Percentiles rank a stretch among this genome's conserved stretches.
These are phyloP conservation scores for Lyophyllum shimeji DNA, from an alignment of 768 basidiomycete species.

Conservation along the genomic window DNA sequence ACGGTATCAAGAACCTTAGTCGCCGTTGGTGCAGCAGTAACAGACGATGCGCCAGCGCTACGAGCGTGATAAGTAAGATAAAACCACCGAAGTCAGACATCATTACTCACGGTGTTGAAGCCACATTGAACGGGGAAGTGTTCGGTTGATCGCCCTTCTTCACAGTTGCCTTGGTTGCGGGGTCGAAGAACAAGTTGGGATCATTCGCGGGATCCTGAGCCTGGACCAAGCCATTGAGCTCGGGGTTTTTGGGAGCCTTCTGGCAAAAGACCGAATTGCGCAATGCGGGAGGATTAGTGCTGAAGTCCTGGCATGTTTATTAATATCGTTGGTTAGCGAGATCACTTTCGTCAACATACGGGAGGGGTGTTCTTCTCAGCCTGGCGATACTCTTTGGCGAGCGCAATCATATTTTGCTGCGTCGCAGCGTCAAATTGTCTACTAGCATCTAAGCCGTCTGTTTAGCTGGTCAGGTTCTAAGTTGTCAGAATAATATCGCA, in stretches of 20 bases:
- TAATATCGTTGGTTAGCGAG: not conserved
- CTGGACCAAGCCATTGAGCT: constrained; percentile 50
- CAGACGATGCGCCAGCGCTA: not conserved
- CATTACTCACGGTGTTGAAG: constrained; percentile 18
- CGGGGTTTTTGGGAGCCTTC: constrained; percentile 47
- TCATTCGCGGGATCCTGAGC: constrained; percentile 54
- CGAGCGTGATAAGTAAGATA: not conserved
- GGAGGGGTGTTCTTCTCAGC: constrained; percentile 62
- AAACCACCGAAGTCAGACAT: not conserved
- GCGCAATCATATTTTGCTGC: constrained; percentile 48
- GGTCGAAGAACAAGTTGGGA: constrained; percentile 52
- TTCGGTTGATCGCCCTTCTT: constrained; percentile 46
- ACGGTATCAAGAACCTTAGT: constrained; percentile 13
- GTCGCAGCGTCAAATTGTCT: constrained; percentile 52
- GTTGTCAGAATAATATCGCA: constrained; percentile 20
- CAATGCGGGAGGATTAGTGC: constrained; percentile 45
- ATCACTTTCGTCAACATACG: constrained; percentile 26
- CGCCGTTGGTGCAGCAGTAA: constrained; percentile 9
- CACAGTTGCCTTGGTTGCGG: constrained; percentile 38
- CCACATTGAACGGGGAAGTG: constrained; percentile 44
- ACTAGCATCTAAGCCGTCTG: constrained; percentile 41
- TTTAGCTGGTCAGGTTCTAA: not conserved
- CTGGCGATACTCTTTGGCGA: constrained; percentile 54
- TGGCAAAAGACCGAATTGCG: constrained; percentile 62
- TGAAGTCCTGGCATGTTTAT: constrained; percentile 44